Base-by-base conservation (phyloP, 805 yeast species). In the Candida alai region DNA sequence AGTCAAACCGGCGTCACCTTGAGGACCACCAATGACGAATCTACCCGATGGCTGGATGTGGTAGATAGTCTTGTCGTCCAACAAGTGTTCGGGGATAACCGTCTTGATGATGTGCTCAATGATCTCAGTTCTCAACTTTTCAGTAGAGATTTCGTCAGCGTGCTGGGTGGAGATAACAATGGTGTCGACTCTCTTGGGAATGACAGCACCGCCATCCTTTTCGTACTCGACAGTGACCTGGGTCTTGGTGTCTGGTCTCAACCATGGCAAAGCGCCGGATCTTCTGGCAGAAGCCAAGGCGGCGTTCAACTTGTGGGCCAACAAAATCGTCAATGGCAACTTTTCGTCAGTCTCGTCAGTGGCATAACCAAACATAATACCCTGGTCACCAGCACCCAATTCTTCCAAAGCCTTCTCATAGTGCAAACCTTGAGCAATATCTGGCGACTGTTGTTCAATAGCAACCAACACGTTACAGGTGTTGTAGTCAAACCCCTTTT, bases 341-440 rank as follows among this genome's bases (percentile, higher is more conserved):
- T 84, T 81, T 76, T 93, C 97, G 62, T 90, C 95, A 54, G 98
- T 89, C 76, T 93, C 98, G 59, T 93, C 96, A 45, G 97, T 82
- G 54, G 98, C 98, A 69, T 93, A 93, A 70, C 98, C 98, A 63
- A 93, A 93, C 98, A 93, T 93, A 66, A 93, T 93, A 83, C 98
- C 98, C 73, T 93, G 98, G 74, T 93, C 98, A 81, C 98, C 98
- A 48, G 98, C 98, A 68, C 98, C 98, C 59, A 93, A 80, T 41
- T 93, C 94, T 76, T 93, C 98, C 47, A 93, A 74, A 37, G 84
- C 95, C 72, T 82, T 78, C 64, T 93, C 97, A 71, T 84, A 84
- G 72, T 93, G 97, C 60, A 93, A 80, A 79, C 98, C 98, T 73
- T 90, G 97, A 43, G 98, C 98, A 58, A 93, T 93, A 73, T 93